Percentiles rank a stretch among this genome's conserved stretches.
phyloP scores from a whole-genome alignment of 1,284 basidiomycete species.

The Salmacisia buchloeana region DNA sequence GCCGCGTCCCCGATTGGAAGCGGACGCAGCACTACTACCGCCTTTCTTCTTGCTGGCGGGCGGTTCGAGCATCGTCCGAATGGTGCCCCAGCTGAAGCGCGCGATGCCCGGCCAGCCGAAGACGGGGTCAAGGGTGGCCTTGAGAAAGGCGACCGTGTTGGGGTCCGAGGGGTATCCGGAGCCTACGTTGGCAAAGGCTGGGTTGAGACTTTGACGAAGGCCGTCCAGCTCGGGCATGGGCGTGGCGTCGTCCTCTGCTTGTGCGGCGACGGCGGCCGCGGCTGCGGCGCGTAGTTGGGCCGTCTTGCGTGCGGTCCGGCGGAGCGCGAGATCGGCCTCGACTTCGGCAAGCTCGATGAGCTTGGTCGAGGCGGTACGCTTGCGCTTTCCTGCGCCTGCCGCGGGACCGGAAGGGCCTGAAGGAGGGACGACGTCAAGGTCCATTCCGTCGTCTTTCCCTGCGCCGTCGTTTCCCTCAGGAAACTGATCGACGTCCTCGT shows the following conservation, averaged over 20 bases:
- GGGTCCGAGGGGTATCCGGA: slow-evolving; percentile 62
- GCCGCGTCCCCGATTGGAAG: neutral
- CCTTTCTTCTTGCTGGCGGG: slow-evolving; percentile 3
- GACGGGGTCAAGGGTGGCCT: slow-evolving; percentile 70
- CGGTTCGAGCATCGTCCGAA: slow-evolving; percentile 1
- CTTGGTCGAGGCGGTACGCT: slow-evolving; percentile 1
- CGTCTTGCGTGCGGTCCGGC: neutral
- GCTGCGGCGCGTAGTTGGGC: neutral
- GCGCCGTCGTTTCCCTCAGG: neutral
- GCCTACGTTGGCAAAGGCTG: slow-evolving; percentile 12
- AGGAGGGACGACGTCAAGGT: neutral
- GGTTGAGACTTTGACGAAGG: neutral
- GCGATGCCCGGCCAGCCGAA: slow-evolving; percentile 89
- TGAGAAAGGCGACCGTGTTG: slow-evolving; percentile 81
- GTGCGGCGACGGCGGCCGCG: neutral
- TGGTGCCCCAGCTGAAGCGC: slow-evolving; percentile 89
- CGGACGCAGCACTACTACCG: neutral
- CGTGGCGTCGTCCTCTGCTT: neutral
- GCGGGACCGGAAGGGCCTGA: neutral
- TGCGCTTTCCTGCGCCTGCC: slow-evolving; percentile 4
- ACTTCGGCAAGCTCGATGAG: slow-evolving; percentile 5
- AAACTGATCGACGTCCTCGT: neutral
- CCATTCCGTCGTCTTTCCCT: neutral
- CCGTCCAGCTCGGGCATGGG: neutral
- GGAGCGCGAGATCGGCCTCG: neutral